A percentile compares a stretch with the other conserved stretches of the same genome.
Evolutionary conservation across 345 rosid species (phyloP).

Genomic region (Linum tenue): DNA sequence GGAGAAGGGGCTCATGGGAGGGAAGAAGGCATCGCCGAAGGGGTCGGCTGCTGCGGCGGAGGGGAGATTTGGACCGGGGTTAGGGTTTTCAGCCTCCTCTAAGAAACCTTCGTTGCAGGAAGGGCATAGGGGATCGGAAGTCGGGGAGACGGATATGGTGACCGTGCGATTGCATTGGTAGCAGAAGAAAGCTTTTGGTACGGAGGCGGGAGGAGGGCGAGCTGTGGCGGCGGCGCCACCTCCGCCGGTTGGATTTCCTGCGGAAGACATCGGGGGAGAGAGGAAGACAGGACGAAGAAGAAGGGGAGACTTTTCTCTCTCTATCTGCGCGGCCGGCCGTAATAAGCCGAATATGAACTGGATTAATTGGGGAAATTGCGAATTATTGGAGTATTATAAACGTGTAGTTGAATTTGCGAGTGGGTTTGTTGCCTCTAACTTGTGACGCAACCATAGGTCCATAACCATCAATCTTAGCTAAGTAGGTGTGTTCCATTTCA

Average conservation of each 20-base stretch:
- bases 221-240: conserved; percentile 9
- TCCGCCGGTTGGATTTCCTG: conserved; percentile 22
- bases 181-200: conserved; percentile 25
- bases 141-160: conserved; percentile 15
- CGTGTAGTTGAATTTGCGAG: no score
- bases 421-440: no score
- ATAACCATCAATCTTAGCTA: no score
- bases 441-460: no score
- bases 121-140: conserved; percentile 35
- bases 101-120: conserved; percentile 35
- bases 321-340: no score
- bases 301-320: no score
- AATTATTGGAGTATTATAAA: no score
- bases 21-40: neutral
- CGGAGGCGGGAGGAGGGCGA: conserved; percentile 2
- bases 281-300: neutral
- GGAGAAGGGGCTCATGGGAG: neutral
- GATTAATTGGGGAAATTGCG: no score
- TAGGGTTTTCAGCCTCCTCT: conserved; percentile 33
- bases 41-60: conserved; percentile 4
- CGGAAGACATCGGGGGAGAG: conserved; percentile 15
- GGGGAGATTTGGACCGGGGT: conserved; percentile 7
- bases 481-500: no score
- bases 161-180: conserved; percentile 28
- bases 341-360: no score